Evolutionary conservation across 1,139 yeast genomes (phyloP), one percentile per base, ranked within the genome.

Genomic region (Suhomyces bribrorum): DNA sequence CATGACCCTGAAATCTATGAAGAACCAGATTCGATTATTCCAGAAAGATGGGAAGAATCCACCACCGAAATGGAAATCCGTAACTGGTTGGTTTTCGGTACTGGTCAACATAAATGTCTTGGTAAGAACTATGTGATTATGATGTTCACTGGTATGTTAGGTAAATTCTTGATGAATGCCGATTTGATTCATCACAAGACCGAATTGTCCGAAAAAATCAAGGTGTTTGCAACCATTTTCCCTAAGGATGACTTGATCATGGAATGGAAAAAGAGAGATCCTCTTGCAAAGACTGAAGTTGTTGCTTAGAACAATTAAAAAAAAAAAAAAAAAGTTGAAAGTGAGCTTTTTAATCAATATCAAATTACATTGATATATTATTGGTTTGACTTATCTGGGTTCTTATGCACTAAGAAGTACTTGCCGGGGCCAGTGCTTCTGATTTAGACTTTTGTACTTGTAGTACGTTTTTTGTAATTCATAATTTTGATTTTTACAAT

Each of bases 1-100:
- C 98, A 92, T 59, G 98, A 92, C 59, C 96, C 97, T 25, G 97
- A 89, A 67, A 95, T 86, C 38, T 92, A 89, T 61, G 94, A 87
- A 40, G 78, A 88, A 51, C 98, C 98, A 32, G 97, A 92, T 48
- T 85, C 81, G 46, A 92, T 89, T 57, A 81, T 86, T 46, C 98
- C 98, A 35, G 98, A 92, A 58, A 83, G 98, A 72, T 92, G 98
- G 98, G 68, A 59, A 37, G 59, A 59, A 40, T 61, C 77, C 11
- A 57, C 69, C 36, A 63, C 58, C 18, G 74, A 69, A 41, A 79
- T 72, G 61, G 83, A 83, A 30, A 83, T 83, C 61, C 84, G 86
- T 64, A 90, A 90, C 70, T 92, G 96, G 95, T 78, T 92, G 51
- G 97, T 89, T 13, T 92, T 92, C 56, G 98, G 98, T 45, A 83